These are phyloP conservation scores for Micractinium sp. DNA, from an alignment of 139 green algal species.

Conservation along the genomic window DNA sequence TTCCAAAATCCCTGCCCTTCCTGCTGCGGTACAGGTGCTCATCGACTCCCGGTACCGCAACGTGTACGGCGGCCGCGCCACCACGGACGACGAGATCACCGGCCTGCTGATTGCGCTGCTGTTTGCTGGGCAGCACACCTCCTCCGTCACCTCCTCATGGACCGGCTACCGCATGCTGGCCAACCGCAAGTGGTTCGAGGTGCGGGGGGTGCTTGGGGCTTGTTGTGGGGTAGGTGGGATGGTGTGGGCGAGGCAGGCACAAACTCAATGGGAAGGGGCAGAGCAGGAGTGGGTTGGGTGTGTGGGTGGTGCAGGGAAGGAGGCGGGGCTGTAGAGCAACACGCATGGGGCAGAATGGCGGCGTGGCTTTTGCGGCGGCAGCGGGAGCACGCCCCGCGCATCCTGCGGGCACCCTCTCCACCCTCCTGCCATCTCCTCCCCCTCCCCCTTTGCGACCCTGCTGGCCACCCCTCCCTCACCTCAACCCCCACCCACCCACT, in stretches of 20 bases:
- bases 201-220: background rate
- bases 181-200: conserved; percentile 43
- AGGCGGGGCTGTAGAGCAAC: too few species aligned
- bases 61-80: conserved; percentile 73
- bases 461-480: background rate
- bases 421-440: too few species aligned
- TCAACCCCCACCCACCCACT: background rate
- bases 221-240: too few species aligned
- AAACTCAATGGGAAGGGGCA: too few species aligned
- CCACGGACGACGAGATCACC: conserved; percentile 93
- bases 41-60: conserved; percentile 91
- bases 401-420: background rate
- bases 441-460: background rate
- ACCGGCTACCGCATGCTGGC: conserved; percentile 79
- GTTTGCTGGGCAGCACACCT: conserved; percentile 99
- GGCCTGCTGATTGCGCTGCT: conserved; percentile 98
- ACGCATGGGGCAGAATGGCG: too few species aligned
- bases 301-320: too few species aligned
- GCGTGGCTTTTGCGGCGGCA: background rate
- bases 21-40: conserved; percentile 76
- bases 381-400: background rate
- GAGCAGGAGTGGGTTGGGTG: too few species aligned
- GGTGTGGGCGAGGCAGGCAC: too few species aligned
- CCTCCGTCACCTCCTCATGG: conserved; percentile 94
- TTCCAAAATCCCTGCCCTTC: too few species aligned